These are phyloP conservation scores for Quercus wislizeni DNA, from an alignment of 306 rosid genomes.

Conservation along the genomic window DNA sequence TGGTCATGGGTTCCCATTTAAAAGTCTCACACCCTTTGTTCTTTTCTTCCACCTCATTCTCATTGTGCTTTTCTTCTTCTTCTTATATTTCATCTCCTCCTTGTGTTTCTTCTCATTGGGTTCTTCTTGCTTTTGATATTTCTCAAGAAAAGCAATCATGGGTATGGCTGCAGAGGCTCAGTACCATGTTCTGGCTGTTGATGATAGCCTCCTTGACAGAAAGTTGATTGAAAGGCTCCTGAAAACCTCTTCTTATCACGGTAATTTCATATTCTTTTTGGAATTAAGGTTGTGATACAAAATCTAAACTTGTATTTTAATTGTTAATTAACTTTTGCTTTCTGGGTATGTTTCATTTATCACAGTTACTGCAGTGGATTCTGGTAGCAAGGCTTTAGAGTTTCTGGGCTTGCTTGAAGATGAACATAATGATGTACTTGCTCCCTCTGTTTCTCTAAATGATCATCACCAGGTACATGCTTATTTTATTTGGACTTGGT, in stretches of 20 bases:
- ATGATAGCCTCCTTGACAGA: slow-evolving; percentile 75
- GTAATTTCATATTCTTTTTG: slow-evolving; percentile 29
- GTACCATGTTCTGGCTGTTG: slow-evolving; percentile 88
- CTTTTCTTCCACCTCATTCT: slow-evolving; percentile 11
- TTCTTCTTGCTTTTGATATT: neutral
- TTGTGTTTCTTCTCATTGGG: neutral
- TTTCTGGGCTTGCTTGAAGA: slow-evolving; percentile 65
- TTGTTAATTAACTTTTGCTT: slow-evolving; percentile 1
- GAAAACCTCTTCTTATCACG: slow-evolving; percentile 81
- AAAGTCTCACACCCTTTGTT: slow-evolving; percentile 30
- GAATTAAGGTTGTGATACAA: neutral
- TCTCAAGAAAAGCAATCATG: slow-evolving; percentile 29
- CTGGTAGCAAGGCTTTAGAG: slow-evolving; percentile 74
- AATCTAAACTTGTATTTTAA: neutral
- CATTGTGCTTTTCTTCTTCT: neutral
- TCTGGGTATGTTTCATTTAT: slow-evolving; percentile 12
- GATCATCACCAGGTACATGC: slow-evolving; percentile 40
- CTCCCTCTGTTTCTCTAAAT: slow-evolving; percentile 26
- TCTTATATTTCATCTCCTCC: neutral
- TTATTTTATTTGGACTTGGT: neutral
- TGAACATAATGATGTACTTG: slow-evolving; percentile 28
- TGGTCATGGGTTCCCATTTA: slow-evolving; percentile 37
- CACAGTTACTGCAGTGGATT: slow-evolving; percentile 80
- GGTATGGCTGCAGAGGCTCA: slow-evolving; percentile 50
- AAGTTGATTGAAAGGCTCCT: slow-evolving; percentile 83